Percentiles rank a stretch among this genome's conserved stretches.
phyloP scores from a whole-genome alignment of 2,329 filamentous ascomycete species.

The Fusarium buharicum region DNA sequence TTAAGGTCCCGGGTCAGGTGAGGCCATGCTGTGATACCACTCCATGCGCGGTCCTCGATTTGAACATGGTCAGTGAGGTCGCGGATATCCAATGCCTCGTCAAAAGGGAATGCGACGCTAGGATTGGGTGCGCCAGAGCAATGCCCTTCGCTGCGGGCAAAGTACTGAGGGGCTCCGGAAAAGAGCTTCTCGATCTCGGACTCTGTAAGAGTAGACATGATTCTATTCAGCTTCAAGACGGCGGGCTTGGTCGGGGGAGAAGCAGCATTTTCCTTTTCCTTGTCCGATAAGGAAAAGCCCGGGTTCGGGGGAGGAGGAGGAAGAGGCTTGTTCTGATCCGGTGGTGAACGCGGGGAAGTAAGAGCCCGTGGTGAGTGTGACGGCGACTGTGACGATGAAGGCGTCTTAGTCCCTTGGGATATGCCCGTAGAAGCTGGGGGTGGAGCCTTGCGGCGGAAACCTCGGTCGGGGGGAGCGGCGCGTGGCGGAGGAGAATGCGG shows the following conservation, averaged over 20 bases:
- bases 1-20: constrained; percentile 65
- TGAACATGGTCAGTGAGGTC: constrained; percentile 73
- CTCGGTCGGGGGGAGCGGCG: constrained; percentile 42
- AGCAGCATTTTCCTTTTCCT: constrained; percentile 38
- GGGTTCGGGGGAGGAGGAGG: constrained; percentile 62
- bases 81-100: constrained; percentile 68
- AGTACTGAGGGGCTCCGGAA: constrained; percentile 80
- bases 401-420: constrained; percentile 30
- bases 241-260: constrained; percentile 52
- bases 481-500: constrained; percentile 45
- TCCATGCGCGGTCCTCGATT: constrained; percentile 72
- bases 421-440: constrained; percentile 30
- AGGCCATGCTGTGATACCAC: constrained; percentile 70
- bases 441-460: constrained; percentile 41
- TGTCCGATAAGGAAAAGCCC: constrained; percentile 49
- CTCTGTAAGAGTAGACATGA: constrained; percentile 68
- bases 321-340: constrained; percentile 66
- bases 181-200: constrained; percentile 75
- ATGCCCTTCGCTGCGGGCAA: constrained; percentile 68
- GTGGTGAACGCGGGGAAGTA: constrained; percentile 52
- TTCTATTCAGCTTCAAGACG: constrained; percentile 63
- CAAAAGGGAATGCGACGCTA: constrained; percentile 74
- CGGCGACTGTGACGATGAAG: constrained; percentile 41
- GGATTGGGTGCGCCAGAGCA: constrained; percentile 70
- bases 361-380: constrained; percentile 42